Conservation (phyloP, 371 early-diverging fungal genomes). For the Circinella minor region DNA sequence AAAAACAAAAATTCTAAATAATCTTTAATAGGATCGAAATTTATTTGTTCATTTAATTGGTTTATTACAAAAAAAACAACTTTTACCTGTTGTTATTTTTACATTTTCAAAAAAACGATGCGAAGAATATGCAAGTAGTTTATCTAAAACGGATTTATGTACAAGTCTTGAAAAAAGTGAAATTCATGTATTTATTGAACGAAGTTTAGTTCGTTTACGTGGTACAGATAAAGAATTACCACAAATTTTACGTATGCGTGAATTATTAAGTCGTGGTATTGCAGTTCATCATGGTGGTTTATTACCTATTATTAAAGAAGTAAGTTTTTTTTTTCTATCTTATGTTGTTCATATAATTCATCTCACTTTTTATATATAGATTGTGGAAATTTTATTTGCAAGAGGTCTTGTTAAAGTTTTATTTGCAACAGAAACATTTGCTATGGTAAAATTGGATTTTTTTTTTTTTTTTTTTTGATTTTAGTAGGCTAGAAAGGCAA, state of each 20-base stretch:
- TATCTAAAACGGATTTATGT: slow-evolving; percentile 82
- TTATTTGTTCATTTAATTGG: slow-evolving; percentile 83
- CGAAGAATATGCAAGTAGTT: slow-evolving; percentile 87
- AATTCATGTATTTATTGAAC: slow-evolving; percentile 88
- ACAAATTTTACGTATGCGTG: slow-evolving; percentile 88
- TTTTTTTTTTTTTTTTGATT: not conserved
- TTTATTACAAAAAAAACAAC: slow-evolving; percentile 71
- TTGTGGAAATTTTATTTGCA: slow-evolving; percentile 97
- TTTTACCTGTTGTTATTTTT: slow-evolving; percentile 96
- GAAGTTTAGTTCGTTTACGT: slow-evolving; percentile 77
- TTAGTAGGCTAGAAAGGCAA: too few species aligned
- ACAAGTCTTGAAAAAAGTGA: slow-evolving; percentile 82
- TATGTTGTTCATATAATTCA: not conserved
- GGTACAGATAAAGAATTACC: slow-evolving; percentile 87
- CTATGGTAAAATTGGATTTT: slow-evolving; percentile 39
- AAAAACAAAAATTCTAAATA: too few species aligned
- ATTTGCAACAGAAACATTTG: slow-evolving; percentile 61
- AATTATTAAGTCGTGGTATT: slow-evolving; percentile 90
- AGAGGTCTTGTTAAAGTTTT: slow-evolving; percentile 89
- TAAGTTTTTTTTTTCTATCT: slow-evolving; percentile 23
- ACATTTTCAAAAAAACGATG: slow-evolving; percentile 97
- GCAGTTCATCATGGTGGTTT: slow-evolving; percentile 98
- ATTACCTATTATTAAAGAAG: slow-evolving; percentile 98
- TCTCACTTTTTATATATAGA: slow-evolving; percentile 40
- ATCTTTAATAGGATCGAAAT: slow-evolving; percentile 64